Evolutionary conservation across 164 flowering plant genomes (phyloP).

Genomic region (Umbellularia californica): DNA sequence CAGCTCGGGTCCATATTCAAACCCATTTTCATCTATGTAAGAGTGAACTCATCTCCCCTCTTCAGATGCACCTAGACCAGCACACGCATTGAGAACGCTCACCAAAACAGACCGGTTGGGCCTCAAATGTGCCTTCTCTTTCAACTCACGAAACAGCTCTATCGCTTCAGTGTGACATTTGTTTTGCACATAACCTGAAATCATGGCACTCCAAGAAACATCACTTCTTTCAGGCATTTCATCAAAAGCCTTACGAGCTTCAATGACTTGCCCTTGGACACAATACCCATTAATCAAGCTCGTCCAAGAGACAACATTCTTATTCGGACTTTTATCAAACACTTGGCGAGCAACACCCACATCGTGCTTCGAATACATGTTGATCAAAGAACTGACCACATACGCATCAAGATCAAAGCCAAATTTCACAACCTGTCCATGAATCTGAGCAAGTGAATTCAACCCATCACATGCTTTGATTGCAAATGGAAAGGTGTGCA

Average conservation of each 20-base stretch:
- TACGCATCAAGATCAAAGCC: constrained; percentile 14
- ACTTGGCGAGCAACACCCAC: constrained; percentile 9
- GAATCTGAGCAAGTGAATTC: constrained; percentile 6
- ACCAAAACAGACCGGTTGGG: constrained; percentile 9
- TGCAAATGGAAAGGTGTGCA: constrained; percentile 13
- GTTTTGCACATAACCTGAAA: constrained; percentile 15
- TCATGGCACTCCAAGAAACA: constrained; percentile 19
- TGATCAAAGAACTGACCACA: constrained; percentile 16
- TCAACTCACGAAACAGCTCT: constrained; percentile 9
- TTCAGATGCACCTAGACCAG: constrained; percentile 13
- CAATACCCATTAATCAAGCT: constrained; percentile 17
- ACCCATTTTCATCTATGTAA: background rate
- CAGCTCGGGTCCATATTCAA: constrained; percentile 8
- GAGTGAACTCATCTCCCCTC: constrained; percentile 20
- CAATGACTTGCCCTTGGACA: constrained; percentile 4
- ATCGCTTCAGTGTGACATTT: constrained; percentile 3
- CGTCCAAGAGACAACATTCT: constrained; percentile 11
- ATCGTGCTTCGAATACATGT: background rate
- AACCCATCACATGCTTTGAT: constrained; percentile 1
- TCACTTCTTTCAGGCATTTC: constrained; percentile 19
- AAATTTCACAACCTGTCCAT: constrained; percentile 11
- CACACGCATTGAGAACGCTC: constrained; percentile 13
- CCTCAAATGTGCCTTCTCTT: background rate
- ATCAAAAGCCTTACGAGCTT: constrained; percentile 14
- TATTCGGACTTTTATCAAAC: constrained; percentile 6